Evolutionary conservation across 2,329 filamentous ascomycete genomes (phyloP).

Genomic region (Exophiala phaeomuriformis): DNA sequence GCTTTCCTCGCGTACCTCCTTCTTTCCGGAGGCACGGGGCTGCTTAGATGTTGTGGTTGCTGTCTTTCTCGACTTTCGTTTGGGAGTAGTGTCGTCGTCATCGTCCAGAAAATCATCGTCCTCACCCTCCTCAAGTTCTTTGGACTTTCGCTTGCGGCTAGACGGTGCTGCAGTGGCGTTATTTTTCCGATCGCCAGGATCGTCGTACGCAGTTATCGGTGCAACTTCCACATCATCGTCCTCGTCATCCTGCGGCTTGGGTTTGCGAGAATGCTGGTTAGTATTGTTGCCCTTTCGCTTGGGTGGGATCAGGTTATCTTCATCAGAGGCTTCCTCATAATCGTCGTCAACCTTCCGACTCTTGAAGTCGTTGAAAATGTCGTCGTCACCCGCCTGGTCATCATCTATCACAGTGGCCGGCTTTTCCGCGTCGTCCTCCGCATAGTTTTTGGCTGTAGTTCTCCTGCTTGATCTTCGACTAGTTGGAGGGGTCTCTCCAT

Average conservation of each 20-base stretch:
- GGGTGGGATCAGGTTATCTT: conserved; percentile 44
- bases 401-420: conserved; percentile 58
- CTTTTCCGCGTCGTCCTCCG: conserved; percentile 43
- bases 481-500: conserved; percentile 28
- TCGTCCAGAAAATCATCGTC: conserved; percentile 30
- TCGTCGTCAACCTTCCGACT: conserved; percentile 60
- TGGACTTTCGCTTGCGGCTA: conserved; percentile 51
- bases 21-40: conserved; percentile 56
- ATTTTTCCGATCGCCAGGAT: conserved; percentile 34
- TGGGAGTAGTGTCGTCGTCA: conserved; percentile 48
- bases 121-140: conserved; percentile 45
- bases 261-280: conserved; percentile 12
- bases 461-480: conserved; percentile 27
- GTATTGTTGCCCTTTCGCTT: conserved; percentile 17
- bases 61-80: conserved; percentile 38
- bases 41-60: conserved; percentile 35
- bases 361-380: conserved; percentile 71
- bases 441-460: conserved; percentile 32
- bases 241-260: conserved; percentile 29
- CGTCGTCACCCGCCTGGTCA: conserved; percentile 64
- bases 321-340: conserved; percentile 55
- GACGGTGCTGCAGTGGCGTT: conserved; percentile 27
- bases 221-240: conserved; percentile 24
- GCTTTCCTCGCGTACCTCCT: conserved; percentile 59
- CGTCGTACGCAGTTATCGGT: conserved; percentile 23